Evolutionary conservation across 371 early-diverging fungal genomes (phyloP).

Genomic region (Apophysomyces variabilis): DNA sequence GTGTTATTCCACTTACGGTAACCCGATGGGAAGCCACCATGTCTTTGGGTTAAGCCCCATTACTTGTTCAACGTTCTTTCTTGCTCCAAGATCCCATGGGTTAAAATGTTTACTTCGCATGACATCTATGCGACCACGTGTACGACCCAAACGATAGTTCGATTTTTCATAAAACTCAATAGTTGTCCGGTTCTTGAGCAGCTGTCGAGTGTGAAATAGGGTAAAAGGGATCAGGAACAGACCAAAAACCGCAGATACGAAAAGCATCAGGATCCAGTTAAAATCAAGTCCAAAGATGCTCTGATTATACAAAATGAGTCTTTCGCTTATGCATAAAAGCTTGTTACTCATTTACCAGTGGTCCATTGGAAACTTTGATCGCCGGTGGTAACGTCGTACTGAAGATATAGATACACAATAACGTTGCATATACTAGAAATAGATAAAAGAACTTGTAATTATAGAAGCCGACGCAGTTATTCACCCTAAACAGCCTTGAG

Average conservation of each 20-base stretch:
- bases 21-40: slow-evolving; percentile 66
- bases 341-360: slow-evolving; percentile 27
- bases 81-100: slow-evolving; percentile 64
- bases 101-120: slow-evolving; percentile 57
- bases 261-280: slow-evolving; percentile 49
- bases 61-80: slow-evolving; percentile 42
- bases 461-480: slow-evolving; percentile 72
- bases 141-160: slow-evolving; percentile 39
- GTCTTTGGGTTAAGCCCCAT: slow-evolving; percentile 51
- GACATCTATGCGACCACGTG: slow-evolving; percentile 34
- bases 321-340: neutral
- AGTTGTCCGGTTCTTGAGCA: slow-evolving; percentile 67
- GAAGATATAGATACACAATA: slow-evolving; percentile 59
- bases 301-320: slow-evolving; percentile 16
- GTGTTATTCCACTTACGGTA: slow-evolving; percentile 42
- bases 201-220: slow-evolving; percentile 56
- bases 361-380: slow-evolving; percentile 37
- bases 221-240: slow-evolving; percentile 61
- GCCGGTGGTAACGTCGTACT: slow-evolving; percentile 39
- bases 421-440: slow-evolving; percentile 59
- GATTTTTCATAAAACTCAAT: slow-evolving; percentile 69
- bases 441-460: slow-evolving; percentile 75
- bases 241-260: slow-evolving; percentile 65
- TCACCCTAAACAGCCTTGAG: slow-evolving; percentile 49
- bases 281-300: slow-evolving; percentile 43